Percentiles rank a stretch among this genome's conserved stretches.
Conservation (phyloP, 305 asterid genomes). For the Galium porrigens region DNA sequence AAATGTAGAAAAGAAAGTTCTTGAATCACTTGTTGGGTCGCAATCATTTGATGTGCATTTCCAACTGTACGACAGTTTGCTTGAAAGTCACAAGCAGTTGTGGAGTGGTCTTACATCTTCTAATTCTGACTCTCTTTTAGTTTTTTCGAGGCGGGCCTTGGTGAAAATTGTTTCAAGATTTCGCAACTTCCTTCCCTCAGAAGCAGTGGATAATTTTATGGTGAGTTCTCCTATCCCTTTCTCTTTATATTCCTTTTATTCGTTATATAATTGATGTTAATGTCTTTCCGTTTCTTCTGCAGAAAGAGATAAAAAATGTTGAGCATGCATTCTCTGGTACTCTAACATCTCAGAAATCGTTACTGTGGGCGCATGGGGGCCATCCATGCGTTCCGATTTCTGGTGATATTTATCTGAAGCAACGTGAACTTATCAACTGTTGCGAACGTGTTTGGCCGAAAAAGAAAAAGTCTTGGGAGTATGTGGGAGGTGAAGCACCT, state of each 20-base stretch:
- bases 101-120: conserved; percentile 51
- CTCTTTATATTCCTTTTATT: conserved; percentile 6
- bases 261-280: conserved; percentile 1
- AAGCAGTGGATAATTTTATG: conserved; percentile 50
- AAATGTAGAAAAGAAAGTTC: conserved; percentile 48
- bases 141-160: conserved; percentile 44
- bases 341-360: conserved; percentile 43
- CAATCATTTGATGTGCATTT: conserved; percentile 46
- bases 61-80: conserved; percentile 38
- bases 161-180: conserved; percentile 41
- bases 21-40: conserved; percentile 41
- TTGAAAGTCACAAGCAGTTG: conserved; percentile 61
- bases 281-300: conserved; percentile 18
- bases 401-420: conserved; percentile 49
- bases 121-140: conserved; percentile 29
- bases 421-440: conserved; percentile 37
- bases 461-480: conserved; percentile 26
- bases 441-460: conserved; percentile 62
- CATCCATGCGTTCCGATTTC: conserved; percentile 69
- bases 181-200: conserved; percentile 36
- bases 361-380: conserved; percentile 86
- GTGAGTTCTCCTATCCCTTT: conserved; percentile 27
- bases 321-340: conserved; percentile 28
- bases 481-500: conserved; percentile 26
- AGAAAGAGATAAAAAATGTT: conserved; percentile 39